These are phyloP conservation scores for Camellia sinensis DNA, from an alignment of 148 eudicot genomes.

Conservation along the genomic window DNA sequence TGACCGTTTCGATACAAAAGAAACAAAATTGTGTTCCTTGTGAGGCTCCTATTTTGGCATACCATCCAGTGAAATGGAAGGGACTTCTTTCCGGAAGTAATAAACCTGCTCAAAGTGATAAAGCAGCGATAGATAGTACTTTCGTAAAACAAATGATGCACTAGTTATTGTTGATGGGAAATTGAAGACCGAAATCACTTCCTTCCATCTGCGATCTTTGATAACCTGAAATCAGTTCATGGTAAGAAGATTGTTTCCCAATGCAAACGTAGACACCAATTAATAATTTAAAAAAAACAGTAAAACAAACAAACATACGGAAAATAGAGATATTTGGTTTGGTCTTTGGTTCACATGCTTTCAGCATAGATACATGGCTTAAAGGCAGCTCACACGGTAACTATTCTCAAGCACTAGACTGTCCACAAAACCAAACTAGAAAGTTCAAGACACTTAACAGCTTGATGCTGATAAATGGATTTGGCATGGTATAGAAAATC, in stretches of 20 bases:
- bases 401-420: background rate
- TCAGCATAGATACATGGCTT: background rate
- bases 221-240: conserved; percentile 46
- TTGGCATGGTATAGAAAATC: background rate
- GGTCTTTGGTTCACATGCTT: conserved; percentile 14
- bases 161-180: conserved; percentile 54
- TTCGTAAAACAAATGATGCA: conserved; percentile 66
- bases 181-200: conserved; percentile 50
- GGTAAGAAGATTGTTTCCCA: background rate
- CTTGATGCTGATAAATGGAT: conserved; percentile 3
- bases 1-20: too few relatives aligned
- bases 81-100: conserved; percentile 54
- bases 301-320: background rate
- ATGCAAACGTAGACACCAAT: background rate
- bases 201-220: conserved; percentile 75
- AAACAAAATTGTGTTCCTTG: too few relatives aligned
- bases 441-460: background rate
- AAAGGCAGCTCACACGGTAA: background rate
- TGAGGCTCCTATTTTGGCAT: conserved; percentile 8
- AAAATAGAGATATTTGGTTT: background rate
- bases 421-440: background rate
- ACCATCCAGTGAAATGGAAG: conserved; percentile 44
- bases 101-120: conserved; percentile 90
- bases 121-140: conserved; percentile 60
- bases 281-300: background rate